Evolutionary conservation across 306 rosid species (phyloP).

Genomic region (Lotus japonicus): DNA sequence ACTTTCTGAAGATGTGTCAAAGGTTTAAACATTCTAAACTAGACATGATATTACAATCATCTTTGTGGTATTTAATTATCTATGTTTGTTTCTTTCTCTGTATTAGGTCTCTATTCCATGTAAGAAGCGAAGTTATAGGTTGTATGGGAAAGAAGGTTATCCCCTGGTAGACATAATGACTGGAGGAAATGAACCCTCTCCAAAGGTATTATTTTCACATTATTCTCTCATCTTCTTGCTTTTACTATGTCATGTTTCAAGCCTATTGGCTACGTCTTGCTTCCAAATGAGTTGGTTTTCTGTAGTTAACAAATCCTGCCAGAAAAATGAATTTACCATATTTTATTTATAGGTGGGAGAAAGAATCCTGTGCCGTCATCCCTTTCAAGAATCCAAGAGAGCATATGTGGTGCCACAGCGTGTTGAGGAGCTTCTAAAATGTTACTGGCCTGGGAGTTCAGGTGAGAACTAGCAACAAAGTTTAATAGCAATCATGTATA

Average conservation of each 20-base stretch:
- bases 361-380: constrained; percentile 91
- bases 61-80: constrained; percentile 1
- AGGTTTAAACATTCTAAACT: constrained; percentile 51
- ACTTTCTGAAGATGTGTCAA: constrained; percentile 97
- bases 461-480: constrained; percentile 40
- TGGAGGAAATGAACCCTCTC: constrained; percentile 89
- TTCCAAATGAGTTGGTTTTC: not conserved
- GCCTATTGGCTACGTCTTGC: not conserved
- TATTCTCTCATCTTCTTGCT: not conserved
- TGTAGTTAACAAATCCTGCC: not conserved
- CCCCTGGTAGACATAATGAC: constrained; percentile 92
- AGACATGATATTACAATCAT: constrained; percentile 4
- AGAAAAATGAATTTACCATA: constrained; percentile 1
- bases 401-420: constrained; percentile 96
- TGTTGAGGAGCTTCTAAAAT: constrained; percentile 87
- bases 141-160: constrained; percentile 95
- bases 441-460: constrained; percentile 82
- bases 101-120: constrained; percentile 95
- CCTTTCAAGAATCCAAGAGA: constrained; percentile 95
- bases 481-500: not conserved
- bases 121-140: constrained; percentile 73
- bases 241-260: not conserved
- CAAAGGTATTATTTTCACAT: constrained; percentile 56
- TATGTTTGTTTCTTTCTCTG: constrained; percentile 10
- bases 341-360: constrained; percentile 71